Evolutionary conservation across 2,329 filamentous ascomycete genomes (phyloP), one percentile per base, ranked within the genome.

Genomic region (Lecanosticta acicola): DNA sequence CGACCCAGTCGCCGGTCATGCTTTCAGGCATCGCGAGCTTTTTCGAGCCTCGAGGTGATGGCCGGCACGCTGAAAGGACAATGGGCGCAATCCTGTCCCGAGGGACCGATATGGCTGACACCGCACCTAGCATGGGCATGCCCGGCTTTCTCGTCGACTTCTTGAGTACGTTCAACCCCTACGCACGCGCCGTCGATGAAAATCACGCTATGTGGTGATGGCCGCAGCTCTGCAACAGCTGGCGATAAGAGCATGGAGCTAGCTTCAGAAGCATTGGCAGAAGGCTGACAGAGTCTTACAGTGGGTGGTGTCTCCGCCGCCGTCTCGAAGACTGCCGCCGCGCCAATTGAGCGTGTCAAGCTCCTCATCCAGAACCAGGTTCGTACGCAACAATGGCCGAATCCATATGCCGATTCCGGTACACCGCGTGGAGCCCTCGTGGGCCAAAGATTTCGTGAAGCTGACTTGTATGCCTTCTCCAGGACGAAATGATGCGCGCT

Each of bases 301-400:
- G 89, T 98, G 93, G 93, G 93, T 85, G 93, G 93, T 96, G 85
- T 98, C 66, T 96, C 93, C 71, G 93, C 93, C 76, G 93, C 93
- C 76, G 90, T 98, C 85, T 98, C 93, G 73, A 98, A 98, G 89
- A 98, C 93, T 65, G 93, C 93, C 70, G 93, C 93, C 72, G 93
- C 93, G 78, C 93, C 93, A 77, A 98, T 98, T 68, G 93, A 98
- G 90, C 93, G 93, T 89, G 85, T 98, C 79, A 98, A 98, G 90
- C 93, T 98, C 71, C 87, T 98, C 71, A 94, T 98, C 80, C 93
- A 98, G 83, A 98, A 98, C 81, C 93, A 98, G 86, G 90, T 95
- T 83, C 62, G 88, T 79, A 21, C 13, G 21, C 17, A 43, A 24
- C 20, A 37, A 38, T 42, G 43, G 34, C 37, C 20, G 10, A 29